Evolutionary conservation across 768 basidiomycete species (phyloP).

Genomic region (Terana coerulea): DNA sequence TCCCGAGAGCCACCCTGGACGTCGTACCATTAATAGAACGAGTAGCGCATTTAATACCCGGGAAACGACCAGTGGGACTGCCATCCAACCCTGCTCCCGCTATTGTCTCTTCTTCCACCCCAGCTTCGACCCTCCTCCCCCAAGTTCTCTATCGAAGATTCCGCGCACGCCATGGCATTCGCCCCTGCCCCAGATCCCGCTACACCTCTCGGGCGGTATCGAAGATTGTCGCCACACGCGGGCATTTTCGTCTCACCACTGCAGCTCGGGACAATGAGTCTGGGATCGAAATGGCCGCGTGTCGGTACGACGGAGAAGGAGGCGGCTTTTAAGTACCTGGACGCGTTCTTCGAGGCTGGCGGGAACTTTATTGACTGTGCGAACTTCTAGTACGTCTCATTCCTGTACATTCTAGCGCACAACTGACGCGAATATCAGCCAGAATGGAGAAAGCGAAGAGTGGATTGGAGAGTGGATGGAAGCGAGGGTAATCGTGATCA

Average conservation of each 20-base stretch:
- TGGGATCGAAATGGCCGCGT: slow-evolving; percentile 34
- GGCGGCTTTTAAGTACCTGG: slow-evolving; percentile 34
- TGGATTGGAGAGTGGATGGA: slow-evolving; percentile 40
- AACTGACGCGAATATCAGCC: slow-evolving; percentile 17
- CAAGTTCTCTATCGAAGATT: too few relatives aligned
- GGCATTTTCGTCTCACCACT: slow-evolving; percentile 36
- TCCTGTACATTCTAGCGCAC: background rate
- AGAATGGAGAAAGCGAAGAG: slow-evolving; percentile 26
- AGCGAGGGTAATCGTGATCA: slow-evolving; percentile 31
- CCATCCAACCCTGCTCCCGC: too few relatives aligned
- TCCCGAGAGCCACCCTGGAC: too few relatives aligned
- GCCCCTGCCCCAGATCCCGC: slow-evolving; percentile 9
- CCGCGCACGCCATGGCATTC: background rate
- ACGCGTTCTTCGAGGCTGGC: slow-evolving; percentile 32
- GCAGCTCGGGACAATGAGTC: slow-evolving; percentile 34
- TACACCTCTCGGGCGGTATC: slow-evolving; percentile 24
- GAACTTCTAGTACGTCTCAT: slow-evolving; percentile 29
- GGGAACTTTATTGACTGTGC: slow-evolving; percentile 21
- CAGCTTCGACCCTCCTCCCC: too few relatives aligned
- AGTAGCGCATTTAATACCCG: too few relatives aligned
- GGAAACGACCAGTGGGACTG: too few relatives aligned
- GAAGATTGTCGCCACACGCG: slow-evolving; percentile 31
- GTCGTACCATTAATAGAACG: too few relatives aligned
- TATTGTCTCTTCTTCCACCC: too few relatives aligned
- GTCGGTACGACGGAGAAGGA: slow-evolving; percentile 31